Base-by-base conservation (phyloP, 768 basidiomycete genomes). In the Amanita rubescens region DNA sequence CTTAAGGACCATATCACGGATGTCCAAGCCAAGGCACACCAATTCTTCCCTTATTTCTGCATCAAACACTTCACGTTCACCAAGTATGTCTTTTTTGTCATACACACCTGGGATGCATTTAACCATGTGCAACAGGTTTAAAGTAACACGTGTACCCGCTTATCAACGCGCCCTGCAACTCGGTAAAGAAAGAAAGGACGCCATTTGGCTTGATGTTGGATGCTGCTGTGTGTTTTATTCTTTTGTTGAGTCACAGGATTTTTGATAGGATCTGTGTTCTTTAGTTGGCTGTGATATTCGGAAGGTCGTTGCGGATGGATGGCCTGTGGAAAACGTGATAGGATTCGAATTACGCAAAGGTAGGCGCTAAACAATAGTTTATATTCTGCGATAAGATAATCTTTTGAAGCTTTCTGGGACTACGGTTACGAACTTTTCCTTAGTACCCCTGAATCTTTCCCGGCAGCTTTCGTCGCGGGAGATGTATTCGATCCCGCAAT, bases 391-490 rank as follows among this genome's bases (percentile, higher is more conserved):
- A 24, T 3, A n/a, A 19, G 9, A 20, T 42, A 5, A 20, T 2
- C 32, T 9, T 49, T 30, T 3, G 15, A 51, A 84, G 83, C 67
- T 10, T 80, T 81, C 56, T 85, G 82, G 83, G 71, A 78, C 5
- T 69, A 76, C 2, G 84, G 84, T 1, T 81, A 85, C 57, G 69
- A 76, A 41, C 69, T 87, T 12, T 87, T 83, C 67, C 71, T 63
- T 44, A 72, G 76, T 3, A 79, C 70, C 0, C 73, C 76, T 0
- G 67, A 74, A 35, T 70, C 75, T 0, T 85, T 81, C 63, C 78
- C 80, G 1, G 78, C 72, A 0, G 62, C 68, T 0, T 86, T 87
- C 60, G 51, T 86, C n/a, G 64, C 71, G 10, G 85, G 84, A 1
- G 75, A 87, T 55, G 71, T 65, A 0, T 75, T 86, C 46, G 72